Evolutionary conservation across 495 filamentous ascomycete species (phyloP).

Genomic region (Acidiella bohemica): DNA sequence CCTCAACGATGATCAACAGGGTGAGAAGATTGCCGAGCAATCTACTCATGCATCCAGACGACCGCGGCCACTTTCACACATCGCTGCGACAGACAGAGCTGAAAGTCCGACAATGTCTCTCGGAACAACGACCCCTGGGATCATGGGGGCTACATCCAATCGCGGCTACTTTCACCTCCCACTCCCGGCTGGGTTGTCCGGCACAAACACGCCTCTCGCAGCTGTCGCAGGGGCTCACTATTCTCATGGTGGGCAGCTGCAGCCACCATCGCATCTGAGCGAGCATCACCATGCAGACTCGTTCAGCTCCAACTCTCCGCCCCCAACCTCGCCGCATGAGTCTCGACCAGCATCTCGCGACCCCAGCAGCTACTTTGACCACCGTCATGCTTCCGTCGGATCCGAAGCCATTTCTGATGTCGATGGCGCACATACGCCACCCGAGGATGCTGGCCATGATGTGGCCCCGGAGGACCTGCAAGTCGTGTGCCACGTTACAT

Average conservation of each 20-base stretch:
- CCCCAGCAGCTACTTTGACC: constrained; percentile 15
- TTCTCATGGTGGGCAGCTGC: constrained; percentile 27
- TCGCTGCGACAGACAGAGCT: not conserved
- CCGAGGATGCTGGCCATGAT: constrained; percentile 18
- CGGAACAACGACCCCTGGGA: constrained; percentile 52
- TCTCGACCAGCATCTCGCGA: constrained; percentile 28
- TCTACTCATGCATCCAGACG: not conserved
- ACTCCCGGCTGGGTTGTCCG: constrained; percentile 63
- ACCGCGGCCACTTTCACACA: not conserved
- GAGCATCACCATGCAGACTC: constrained; percentile 19
- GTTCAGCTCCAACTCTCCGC: constrained; percentile 26
- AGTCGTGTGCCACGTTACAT: constrained; percentile 76
- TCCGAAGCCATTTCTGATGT: constrained; percentile 25
- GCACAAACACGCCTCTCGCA: constrained; percentile 73
- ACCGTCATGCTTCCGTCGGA: constrained; percentile 20
- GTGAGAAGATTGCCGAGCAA: constrained; percentile 11
- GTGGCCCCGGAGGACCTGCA: constrained; percentile 53
- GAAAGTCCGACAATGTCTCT: constrained; percentile 48
- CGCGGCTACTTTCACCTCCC: constrained; percentile 84
- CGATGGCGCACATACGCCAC: constrained; percentile 10
- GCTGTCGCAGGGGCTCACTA: constrained; percentile 63
- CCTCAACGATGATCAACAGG: constrained; percentile 18
- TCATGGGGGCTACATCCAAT: constrained; percentile 76
- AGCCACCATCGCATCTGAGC: too few relatives aligned
- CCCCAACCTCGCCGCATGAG: constrained; percentile 21